phyloP scores from a whole-genome alignment of 2,329 filamentous ascomycete species.

The Colletotrichum sp. region DNA sequence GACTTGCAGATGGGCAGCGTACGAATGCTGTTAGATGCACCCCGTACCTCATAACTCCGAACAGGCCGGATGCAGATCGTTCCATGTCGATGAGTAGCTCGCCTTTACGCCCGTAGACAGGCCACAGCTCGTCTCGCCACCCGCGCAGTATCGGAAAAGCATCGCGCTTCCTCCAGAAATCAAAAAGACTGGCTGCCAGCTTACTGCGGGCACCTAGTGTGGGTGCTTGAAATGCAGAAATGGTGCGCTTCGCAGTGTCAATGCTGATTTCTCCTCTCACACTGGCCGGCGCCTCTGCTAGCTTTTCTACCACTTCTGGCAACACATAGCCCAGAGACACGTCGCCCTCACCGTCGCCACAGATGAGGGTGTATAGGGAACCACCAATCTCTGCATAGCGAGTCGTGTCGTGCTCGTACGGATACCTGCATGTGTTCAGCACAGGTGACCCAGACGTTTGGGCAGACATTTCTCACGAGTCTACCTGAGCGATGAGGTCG shows the following conservation, averaged over 20 bases:
- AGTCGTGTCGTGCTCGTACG: slow-evolving; percentile 69
- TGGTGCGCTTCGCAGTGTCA: slow-evolving; percentile 62
- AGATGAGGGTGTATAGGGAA: slow-evolving; percentile 70
- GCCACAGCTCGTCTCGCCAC: slow-evolving; percentile 84
- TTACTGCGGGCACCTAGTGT: slow-evolving; percentile 69
- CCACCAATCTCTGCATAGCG: slow-evolving; percentile 61
- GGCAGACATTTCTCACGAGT: slow-evolving; percentile 49
- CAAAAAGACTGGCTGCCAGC: slow-evolving; percentile 59
- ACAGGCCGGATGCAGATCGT: slow-evolving; percentile 73
- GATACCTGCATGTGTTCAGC: slow-evolving; percentile 64
- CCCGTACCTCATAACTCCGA: slow-evolving; percentile 80
- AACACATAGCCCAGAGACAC: slow-evolving; percentile 68
- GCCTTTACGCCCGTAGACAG: slow-evolving; percentile 71
- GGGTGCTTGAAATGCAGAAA: slow-evolving; percentile 65
- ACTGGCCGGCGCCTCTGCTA: slow-evolving; percentile 50
- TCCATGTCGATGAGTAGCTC: slow-evolving; percentile 77
- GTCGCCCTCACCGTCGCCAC: slow-evolving; percentile 66
- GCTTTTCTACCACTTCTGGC: slow-evolving; percentile 52
- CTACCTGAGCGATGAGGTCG: slow-evolving; percentile 58
- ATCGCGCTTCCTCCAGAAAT: slow-evolving; percentile 71
- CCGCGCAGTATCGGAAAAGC: slow-evolving; percentile 77
- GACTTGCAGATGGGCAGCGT: slow-evolving; percentile 37
- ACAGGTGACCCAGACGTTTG: not conserved
- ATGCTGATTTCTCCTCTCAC: slow-evolving; percentile 66
- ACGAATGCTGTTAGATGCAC: slow-evolving; percentile 83